Evolutionary conservation across 371 early-diverging fungal genomes (phyloP).

Genomic region (Syncephalastrum sp.): DNA sequence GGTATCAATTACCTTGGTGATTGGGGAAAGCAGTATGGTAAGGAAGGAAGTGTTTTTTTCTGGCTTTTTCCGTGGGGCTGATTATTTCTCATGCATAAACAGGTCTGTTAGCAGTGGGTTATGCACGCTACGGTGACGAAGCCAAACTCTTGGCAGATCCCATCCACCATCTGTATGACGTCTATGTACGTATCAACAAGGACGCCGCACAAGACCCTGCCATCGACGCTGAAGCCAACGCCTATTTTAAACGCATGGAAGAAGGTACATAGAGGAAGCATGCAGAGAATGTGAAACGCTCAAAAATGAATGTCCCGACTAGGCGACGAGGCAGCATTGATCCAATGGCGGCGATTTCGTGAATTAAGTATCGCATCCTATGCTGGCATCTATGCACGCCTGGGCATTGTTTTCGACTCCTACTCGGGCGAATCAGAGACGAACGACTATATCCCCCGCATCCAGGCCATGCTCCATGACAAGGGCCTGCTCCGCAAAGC

Average conservation of each 20-base stretch:
- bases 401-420: constrained; percentile 90
- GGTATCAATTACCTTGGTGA: constrained; percentile 99
- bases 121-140: constrained; percentile 78
- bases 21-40: constrained; percentile 99
- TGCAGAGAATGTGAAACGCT: not conserved
- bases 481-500: constrained; percentile 6
- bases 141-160: constrained; percentile 81
- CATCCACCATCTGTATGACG: constrained; percentile 92
- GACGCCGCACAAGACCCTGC: constrained; percentile 55
- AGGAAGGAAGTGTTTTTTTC: not conserved
- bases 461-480: constrained; percentile 62
- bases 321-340: constrained; percentile 65
- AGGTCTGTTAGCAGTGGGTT: constrained; percentile 94
- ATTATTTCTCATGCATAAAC: not conserved
- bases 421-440: constrained; percentile 97
- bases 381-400: constrained; percentile 81
- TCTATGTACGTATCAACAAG: constrained; percentile 92
- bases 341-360: constrained; percentile 85
- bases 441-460: constrained; percentile 66
- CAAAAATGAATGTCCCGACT: too few species aligned
- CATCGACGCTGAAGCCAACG: constrained; percentile 77
- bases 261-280: constrained; percentile 49
- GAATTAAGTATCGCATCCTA: constrained; percentile 88
- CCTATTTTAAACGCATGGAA: constrained; percentile 95
- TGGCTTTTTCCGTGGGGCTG: not conserved